phyloP scores from a whole-genome alignment of 208 protist species.

The Acanthamoeba rhysodes region DNA sequence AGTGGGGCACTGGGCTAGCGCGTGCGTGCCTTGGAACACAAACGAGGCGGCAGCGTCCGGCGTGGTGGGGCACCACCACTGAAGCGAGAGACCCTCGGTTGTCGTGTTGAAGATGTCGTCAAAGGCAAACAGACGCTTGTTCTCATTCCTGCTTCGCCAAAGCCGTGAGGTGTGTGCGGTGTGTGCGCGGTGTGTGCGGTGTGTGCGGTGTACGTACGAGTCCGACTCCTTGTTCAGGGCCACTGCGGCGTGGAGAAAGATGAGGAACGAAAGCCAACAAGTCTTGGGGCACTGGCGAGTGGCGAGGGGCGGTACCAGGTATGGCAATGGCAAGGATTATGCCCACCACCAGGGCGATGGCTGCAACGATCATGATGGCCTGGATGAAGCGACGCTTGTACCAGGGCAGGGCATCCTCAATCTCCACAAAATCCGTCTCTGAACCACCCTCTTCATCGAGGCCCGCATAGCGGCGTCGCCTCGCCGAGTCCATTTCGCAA shows the following conservation, averaged over 20 bases:
- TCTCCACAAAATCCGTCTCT: background rate
- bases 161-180: too few species aligned
- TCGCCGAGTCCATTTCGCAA: background rate
- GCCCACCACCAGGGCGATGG: background rate
- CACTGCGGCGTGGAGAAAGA: background rate
- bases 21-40: background rate
- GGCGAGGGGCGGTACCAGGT: background rate
- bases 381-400: background rate
- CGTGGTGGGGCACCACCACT: background rate
- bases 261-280: background rate
- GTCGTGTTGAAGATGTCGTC: conserved; percentile 51
- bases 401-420: background rate
- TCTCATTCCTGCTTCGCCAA: background rate
- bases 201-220: background rate
- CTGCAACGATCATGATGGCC: background rate
- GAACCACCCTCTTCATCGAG: background rate
- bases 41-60: background rate
- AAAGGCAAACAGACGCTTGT: background rate
- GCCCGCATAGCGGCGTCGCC: background rate
- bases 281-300: background rate
- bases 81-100: background rate
- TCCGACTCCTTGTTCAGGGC: conserved; percentile 1
- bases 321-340: background rate
- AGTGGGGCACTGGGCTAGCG: background rate
- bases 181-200: too few species aligned